Percentiles rank a stretch among this genome's conserved stretches.
These are phyloP conservation scores for Panaeolus papilionaceus DNA, from an alignment of 768 basidiomycete genomes.

Conservation along the genomic window DNA sequence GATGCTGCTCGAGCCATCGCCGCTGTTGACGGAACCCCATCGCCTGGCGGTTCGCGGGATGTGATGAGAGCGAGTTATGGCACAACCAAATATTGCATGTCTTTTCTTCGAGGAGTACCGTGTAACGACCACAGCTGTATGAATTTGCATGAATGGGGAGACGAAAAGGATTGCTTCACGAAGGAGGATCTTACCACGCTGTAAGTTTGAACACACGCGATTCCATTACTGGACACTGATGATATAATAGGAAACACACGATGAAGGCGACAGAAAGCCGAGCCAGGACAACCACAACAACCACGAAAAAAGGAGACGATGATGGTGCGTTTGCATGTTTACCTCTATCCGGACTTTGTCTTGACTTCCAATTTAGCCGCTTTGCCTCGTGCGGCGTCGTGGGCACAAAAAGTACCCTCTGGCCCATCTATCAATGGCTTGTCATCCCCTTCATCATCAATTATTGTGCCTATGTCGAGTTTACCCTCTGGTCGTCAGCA, in stretches of 20 bases:
- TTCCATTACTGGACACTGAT: slow-evolving; percentile 18
- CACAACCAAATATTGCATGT: slow-evolving; percentile 98
- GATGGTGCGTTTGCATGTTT: slow-evolving; percentile 45
- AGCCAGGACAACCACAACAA: slow-evolving; percentile 44
- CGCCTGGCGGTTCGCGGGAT: slow-evolving; percentile 89
- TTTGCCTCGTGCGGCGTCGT: slow-evolving; percentile 73
- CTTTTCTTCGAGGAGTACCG: slow-evolving; percentile 83
- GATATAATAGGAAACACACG: slow-evolving; percentile 77
- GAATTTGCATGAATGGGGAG: slow-evolving; percentile 98
- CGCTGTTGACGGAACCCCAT: slow-evolving; percentile 90
- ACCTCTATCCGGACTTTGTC: slow-evolving; percentile 19
- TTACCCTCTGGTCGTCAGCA: slow-evolving; percentile 7
- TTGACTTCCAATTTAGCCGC: slow-evolving; percentile 37
- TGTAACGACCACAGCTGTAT: slow-evolving; percentile 92
- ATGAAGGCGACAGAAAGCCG: slow-evolving; percentile 88
- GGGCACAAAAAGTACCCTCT: slow-evolving; percentile 55
- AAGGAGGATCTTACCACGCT: slow-evolving; percentile 95
- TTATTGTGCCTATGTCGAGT: slow-evolving; percentile 13
- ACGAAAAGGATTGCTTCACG: slow-evolving; percentile 97
- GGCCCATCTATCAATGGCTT: slow-evolving; percentile 19
- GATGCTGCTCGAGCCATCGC: slow-evolving; percentile 94
- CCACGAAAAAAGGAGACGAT: slow-evolving; percentile 68
- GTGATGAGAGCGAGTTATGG: slow-evolving; percentile 94
- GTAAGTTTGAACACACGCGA: slow-evolving; percentile 47
- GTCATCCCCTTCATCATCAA: slow-evolving; percentile 26